Evolutionary conservation across 768 basidiomycete species (phyloP).

Genomic region (Suillus americanus): DNA sequence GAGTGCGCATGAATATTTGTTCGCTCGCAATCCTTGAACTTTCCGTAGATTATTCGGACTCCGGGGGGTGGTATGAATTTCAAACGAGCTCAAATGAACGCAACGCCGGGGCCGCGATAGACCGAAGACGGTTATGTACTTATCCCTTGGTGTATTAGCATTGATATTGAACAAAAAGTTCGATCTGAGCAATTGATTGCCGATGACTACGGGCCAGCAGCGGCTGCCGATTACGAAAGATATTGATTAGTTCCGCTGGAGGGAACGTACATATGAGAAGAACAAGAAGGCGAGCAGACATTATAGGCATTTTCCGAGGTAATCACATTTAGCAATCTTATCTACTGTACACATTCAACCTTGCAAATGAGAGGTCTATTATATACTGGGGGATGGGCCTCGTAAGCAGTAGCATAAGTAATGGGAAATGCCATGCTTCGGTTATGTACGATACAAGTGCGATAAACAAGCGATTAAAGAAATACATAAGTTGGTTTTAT

Average conservation of each 20-base stretch:
- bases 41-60: too few relatives aligned
- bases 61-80: not conserved
- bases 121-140: not conserved
- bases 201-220: not conserved
- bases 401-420: slow-evolving; percentile 2
- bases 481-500: not conserved
- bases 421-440: not conserved
- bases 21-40: too few relatives aligned
- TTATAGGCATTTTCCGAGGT: not conserved
- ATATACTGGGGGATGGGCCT: not conserved
- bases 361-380: not conserved
- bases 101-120: not conserved
- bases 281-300: not conserved
- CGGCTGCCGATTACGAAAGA: not conserved
- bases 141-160: not conserved
- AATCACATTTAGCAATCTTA: not conserved
- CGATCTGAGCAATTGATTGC: not conserved
- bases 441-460: not conserved
- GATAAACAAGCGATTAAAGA: not conserved
- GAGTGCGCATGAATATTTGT: too few relatives aligned
- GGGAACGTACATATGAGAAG: not conserved
- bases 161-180: not conserved
- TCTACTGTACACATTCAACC: not conserved
- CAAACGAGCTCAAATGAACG: not conserved
- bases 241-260: not conserved